Evolutionary conservation across 129 eudicot species (phyloP).

Genomic region (Gnaphalium uliginosum): DNA sequence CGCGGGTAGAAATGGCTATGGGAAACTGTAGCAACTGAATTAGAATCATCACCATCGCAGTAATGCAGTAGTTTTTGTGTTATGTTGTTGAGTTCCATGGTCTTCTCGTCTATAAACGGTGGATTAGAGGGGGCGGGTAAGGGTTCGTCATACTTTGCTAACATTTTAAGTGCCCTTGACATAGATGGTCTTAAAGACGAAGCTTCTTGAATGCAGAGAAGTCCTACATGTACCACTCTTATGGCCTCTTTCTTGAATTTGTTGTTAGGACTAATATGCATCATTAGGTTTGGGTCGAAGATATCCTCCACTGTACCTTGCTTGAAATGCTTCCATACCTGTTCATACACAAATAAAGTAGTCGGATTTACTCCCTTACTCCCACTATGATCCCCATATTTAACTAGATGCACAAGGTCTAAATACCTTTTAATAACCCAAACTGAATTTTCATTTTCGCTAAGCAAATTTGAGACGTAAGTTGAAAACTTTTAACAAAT

Average conservation of each 20-base stretch:
- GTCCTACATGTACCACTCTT: slow-evolving; percentile 72
- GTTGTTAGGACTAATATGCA: slow-evolving; percentile 35
- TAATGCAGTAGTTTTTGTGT: slow-evolving; percentile 32
- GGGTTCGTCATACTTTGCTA: slow-evolving; percentile 51
- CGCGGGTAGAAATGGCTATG: slow-evolving; percentile 62
- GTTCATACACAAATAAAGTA: slow-evolving; percentile 20
- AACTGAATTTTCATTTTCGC: background rate
- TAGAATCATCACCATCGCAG: slow-evolving; percentile 22
- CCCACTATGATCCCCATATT: no score
- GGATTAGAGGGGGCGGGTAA: slow-evolving; percentile 71
- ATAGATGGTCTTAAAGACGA: slow-evolving; percentile 67
- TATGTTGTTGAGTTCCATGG: slow-evolving; percentile 54
- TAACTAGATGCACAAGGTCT: no score
- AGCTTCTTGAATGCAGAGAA: slow-evolving; percentile 78
- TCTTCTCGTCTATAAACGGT: slow-evolving; percentile 69
- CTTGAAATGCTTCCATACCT: slow-evolving; percentile 89
- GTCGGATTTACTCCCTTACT: background rate
- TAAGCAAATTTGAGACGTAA: background rate
- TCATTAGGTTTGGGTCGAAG: slow-evolving; percentile 64
- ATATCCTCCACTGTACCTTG: slow-evolving; percentile 57
- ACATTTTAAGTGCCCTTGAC: slow-evolving; percentile 59
- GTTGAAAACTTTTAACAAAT: background rate
- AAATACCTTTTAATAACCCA: background rate
- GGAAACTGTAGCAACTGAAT: slow-evolving; percentile 61
- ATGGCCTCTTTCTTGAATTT: slow-evolving; percentile 35